Evolutionary conservation across 2,329 filamentous ascomycete species (phyloP).

Genomic region (Colletotrichum orchidophilum): DNA sequence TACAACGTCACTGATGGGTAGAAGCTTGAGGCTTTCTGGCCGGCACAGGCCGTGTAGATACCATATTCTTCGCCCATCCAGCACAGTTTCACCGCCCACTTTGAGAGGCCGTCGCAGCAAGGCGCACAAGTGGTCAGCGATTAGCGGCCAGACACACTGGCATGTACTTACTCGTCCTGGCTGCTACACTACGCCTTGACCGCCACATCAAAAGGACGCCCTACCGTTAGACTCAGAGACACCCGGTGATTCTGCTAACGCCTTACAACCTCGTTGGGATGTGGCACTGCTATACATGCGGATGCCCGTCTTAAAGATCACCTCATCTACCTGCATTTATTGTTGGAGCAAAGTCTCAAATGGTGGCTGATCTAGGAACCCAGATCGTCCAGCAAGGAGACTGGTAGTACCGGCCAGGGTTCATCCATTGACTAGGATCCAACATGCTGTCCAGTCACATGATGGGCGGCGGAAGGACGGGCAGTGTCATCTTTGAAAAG

Average conservation of each 20-base stretch:
- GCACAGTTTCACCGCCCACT: not conserved
- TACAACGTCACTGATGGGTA: not conserved
- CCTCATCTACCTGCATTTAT: constrained; percentile 1
- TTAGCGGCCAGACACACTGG: not conserved
- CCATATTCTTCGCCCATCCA: not conserved
- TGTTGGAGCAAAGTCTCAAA: not conserved
- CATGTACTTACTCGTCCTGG: not conserved
- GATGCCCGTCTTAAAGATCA: not conserved
- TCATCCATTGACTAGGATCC: not conserved
- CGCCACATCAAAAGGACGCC: not conserved
- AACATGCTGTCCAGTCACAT: constrained; percentile 24
- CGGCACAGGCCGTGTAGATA: not conserved
- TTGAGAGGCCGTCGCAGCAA: not conserved
- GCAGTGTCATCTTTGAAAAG: not conserved
- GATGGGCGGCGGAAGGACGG: constrained; percentile 1
- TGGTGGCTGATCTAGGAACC: not conserved
- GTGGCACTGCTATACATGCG: not conserved
- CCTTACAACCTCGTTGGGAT: not conserved
- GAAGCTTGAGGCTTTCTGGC: not conserved
- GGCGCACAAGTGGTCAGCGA: constrained; percentile 7
- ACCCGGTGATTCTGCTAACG: not conserved
- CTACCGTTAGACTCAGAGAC: not conserved
- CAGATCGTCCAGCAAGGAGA: not conserved
- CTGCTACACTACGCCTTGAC: constrained; percentile 6
- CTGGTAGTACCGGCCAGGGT: not conserved